Conservation (phyloP, 2,329 filamentous ascomycete species). For the Fusarium sacchari region DNA sequence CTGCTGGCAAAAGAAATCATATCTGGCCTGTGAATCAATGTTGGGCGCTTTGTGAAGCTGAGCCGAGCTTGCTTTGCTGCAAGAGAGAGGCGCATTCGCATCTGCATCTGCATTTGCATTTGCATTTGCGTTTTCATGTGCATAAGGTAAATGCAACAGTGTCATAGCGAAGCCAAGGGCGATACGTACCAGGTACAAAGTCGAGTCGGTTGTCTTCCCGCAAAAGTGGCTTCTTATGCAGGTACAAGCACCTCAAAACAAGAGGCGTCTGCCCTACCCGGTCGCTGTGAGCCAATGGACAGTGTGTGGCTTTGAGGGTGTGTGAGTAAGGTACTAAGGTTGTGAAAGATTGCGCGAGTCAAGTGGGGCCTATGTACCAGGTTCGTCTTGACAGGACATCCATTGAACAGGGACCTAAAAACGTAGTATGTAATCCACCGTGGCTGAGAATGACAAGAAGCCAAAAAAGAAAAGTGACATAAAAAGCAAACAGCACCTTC, state of each 20-base stretch:
- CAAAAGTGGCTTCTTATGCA: conserved; percentile 37
- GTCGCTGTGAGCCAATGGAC: conserved; percentile 15
- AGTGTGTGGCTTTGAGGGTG: conserved; percentile 25
- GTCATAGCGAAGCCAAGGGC: background rate
- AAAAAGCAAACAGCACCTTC: conserved; percentile 3
- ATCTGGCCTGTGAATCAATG: conserved; percentile 1
- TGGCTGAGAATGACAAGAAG: background rate
- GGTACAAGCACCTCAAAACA: conserved; percentile 28
- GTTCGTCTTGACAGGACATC: background rate
- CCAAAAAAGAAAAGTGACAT: background rate
- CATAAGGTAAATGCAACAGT: background rate
- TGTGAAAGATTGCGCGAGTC: conserved; percentile 3
- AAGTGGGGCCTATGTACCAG: background rate
- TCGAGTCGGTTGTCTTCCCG: conserved; percentile 36
- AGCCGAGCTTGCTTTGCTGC: conserved; percentile 24
- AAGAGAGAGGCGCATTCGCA: conserved; percentile 23
- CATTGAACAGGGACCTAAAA: background rate
- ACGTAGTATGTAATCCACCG: background rate
- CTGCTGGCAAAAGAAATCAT: background rate
- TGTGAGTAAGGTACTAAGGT: background rate
- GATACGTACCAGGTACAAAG: conserved; percentile 7
- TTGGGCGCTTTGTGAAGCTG: conserved; percentile 18
- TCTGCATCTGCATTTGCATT: background rate
- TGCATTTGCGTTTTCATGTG: background rate
- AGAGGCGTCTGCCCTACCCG: conserved; percentile 28